Conservation (phyloP, 306 rosid species). For the Cucumis cinereus region DNA sequence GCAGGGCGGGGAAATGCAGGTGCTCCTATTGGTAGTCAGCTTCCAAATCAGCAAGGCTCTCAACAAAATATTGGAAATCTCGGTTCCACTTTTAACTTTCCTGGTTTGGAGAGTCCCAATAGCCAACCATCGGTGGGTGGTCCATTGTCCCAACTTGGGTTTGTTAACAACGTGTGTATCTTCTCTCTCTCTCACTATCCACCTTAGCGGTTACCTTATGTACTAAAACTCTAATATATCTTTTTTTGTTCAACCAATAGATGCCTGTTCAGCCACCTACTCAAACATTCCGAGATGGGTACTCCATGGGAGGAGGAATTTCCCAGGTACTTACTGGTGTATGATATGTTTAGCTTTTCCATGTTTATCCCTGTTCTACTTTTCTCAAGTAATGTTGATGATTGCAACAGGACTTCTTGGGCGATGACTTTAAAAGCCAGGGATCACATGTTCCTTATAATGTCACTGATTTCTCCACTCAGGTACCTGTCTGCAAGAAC, state of each 20-base stretch:
- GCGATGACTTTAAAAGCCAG: slow-evolving; percentile 98
- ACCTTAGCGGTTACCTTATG: background rate
- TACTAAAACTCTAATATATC: slow-evolving; percentile 10
- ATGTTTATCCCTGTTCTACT: background rate
- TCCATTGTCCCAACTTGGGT: slow-evolving; percentile 94
- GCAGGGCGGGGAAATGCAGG: slow-evolving; percentile 82
- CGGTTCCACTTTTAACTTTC: slow-evolving; percentile 72
- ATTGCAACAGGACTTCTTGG: slow-evolving; percentile 70
- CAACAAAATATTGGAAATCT: slow-evolving; percentile 70
- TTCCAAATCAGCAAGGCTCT: slow-evolving; percentile 76
- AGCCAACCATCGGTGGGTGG: slow-evolving; percentile 96
- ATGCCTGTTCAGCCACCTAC: slow-evolving; percentile 75
- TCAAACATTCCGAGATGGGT: slow-evolving; percentile 86
- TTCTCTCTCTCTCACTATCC: background rate
- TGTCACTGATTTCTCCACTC: slow-evolving; percentile 84
- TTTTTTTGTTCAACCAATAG: slow-evolving; percentile 26
- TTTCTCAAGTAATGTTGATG: background rate
- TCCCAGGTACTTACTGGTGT: slow-evolving; percentile 54
- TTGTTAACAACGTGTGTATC: slow-evolving; percentile 64
- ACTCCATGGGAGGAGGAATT: slow-evolving; percentile 76
- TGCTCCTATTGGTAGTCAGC: slow-evolving; percentile 79
- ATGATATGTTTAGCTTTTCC: slow-evolving; percentile 6
- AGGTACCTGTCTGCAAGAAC: slow-evolving; percentile 31
- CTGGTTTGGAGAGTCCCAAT: slow-evolving; percentile 77
- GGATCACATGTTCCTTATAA: slow-evolving; percentile 98